Percentiles rank a stretch among this genome's conserved stretches.
phyloP scores from a whole-genome alignment of 306 rosid genomes.

The Sphenostylis stenocarpa region DNA sequence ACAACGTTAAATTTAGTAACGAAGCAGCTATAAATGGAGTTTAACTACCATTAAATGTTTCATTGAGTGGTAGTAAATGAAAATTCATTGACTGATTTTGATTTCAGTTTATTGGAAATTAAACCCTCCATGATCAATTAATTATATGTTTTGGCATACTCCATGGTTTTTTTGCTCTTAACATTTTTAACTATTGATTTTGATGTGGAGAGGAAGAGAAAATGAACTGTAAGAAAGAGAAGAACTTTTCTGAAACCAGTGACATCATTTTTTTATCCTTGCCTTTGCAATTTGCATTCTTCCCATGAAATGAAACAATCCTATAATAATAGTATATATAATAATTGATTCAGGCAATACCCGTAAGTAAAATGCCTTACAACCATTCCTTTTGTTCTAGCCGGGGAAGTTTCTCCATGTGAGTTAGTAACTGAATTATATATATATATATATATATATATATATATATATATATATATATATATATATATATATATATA shows the following conservation, averaged over 20 bases:
- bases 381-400: background rate
- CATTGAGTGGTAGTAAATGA: slow-evolving; percentile 1
- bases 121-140: background rate
- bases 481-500: no score
- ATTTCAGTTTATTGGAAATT: background rate
- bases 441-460: no score
- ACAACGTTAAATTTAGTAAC: background rate
- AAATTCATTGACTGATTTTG: background rate
- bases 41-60: background rate
- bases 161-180: background rate
- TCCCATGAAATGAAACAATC: background rate
- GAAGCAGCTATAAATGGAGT: background rate
- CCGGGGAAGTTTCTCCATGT: background rate
- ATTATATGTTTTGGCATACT: background rate
- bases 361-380: background rate
- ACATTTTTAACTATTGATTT: background rate
- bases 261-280: background rate
- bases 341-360: background rate
- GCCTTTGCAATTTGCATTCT: background rate
- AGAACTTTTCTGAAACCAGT: background rate
- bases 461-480: no score
- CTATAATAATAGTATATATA: background rate
- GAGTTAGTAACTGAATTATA: background rate
- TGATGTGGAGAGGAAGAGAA: background rate
- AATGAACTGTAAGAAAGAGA: background rate